Evolutionary conservation across 164 flowering plant genomes (phyloP), one percentile per base, ranked within the genome.

Genomic region (Liriodendron chinense): DNA sequence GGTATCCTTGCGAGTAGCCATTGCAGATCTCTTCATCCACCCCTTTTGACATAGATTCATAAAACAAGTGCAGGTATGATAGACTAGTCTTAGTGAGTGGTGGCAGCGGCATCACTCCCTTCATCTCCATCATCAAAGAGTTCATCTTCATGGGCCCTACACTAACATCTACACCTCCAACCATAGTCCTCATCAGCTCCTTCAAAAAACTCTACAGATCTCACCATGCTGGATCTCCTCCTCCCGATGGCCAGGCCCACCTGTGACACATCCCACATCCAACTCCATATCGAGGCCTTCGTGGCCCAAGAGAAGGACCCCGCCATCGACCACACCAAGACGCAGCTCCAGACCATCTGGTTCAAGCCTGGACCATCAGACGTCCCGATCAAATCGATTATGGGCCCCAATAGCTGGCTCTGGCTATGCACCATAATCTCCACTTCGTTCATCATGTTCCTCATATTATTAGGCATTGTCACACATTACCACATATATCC

Each of bases 51-150:
- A 34, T 34, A 1, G 43, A 34, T 34, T 34, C 43, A 34, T 34
- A 34, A 34, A 59, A 59, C 14, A 4, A 9, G 12, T 79, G 76
- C 87, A 94, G 98, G 86, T 88, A 93, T 71, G 96, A 93, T 72
- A 80, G 72, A 1, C 82, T 95, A 9, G 97, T 92, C 79, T 81
- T 92, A 95, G 87, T 94, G 65, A 82, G 93, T 74, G 97, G 95
- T 77, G 97, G 98, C 0, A 91, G 95, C 76, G 98, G 98, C 65
- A 88, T 94, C 23, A 87, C 98, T 28, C 90, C 98, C 0, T 85
- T 94, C 80, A 82, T 92, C 47, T 91, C 98, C 1, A 83, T 94
- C 12, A 85, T 94, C 50, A 74, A 89, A 66, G 93, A 92, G 71
- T 85, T 94, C 28, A 79, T 91, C 47, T 85, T 65, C 71, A 34